Percentiles rank a stretch among this genome's conserved stretches.
These are phyloP conservation scores for Globisporangium yorkense DNA, from an alignment of 352 stramenopile genomes.

Conservation along the genomic window DNA sequence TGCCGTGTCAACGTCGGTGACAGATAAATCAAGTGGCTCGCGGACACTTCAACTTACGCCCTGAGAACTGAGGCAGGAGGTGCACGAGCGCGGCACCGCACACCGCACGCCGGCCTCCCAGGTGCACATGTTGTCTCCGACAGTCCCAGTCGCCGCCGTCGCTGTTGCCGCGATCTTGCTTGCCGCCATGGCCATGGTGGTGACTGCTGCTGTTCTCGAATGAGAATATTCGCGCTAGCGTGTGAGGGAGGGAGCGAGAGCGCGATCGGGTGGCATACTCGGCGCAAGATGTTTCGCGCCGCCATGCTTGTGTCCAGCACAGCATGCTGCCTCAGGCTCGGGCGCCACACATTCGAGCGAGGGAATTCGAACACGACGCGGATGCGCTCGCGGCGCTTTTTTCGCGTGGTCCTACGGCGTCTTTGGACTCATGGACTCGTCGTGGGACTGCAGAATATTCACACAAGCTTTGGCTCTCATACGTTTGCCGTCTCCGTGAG, in stretches of 20 bases:
- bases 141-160: neutral
- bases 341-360: neutral
- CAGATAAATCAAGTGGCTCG: constrained; percentile 9
- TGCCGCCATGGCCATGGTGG: neutral
- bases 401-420: too few species aligned
- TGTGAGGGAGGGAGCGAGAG: neutral
- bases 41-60: constrained; percentile 1
- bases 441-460: neutral
- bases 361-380: too few species aligned
- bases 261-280: neutral
- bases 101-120: constrained; percentile 14
- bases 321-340: neutral
- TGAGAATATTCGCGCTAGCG: neutral
- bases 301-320: too few species aligned
- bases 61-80: constrained; percentile 27
- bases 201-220: constrained; percentile 6
- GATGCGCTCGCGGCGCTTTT: too few species aligned
- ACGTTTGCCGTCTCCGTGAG: too few species aligned
- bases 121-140: constrained; percentile 2
- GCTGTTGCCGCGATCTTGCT: neutral
- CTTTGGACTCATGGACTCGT: neutral
- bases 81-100: constrained; percentile 30
- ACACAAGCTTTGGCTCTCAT: neutral
- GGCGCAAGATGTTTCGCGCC: neutral
- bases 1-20: too few species aligned